phyloP scores from a whole-genome alignment of 495 filamentous ascomycete species.

The Bombardia bombarda region DNA sequence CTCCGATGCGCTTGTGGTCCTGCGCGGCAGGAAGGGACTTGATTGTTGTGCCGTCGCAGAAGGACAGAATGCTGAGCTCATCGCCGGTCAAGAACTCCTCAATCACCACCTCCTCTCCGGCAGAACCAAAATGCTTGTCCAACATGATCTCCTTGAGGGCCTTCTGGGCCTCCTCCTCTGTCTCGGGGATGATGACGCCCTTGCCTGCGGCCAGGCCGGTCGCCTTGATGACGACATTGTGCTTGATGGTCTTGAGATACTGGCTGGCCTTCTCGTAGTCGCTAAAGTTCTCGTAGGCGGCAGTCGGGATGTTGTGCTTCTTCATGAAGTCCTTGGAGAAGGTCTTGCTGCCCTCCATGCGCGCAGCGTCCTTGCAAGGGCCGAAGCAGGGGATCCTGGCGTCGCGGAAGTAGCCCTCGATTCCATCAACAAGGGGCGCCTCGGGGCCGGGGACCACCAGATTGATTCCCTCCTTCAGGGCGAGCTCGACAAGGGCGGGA shows the following conservation, averaged over 20 bases:
- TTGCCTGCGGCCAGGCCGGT: slow-evolving; percentile 82
- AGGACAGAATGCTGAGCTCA: slow-evolving; percentile 83
- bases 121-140: slow-evolving; percentile 75
- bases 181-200: slow-evolving; percentile 78
- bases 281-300: slow-evolving; percentile 80
- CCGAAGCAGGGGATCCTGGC: slow-evolving; percentile 80
- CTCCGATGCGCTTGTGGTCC: slow-evolving; percentile 91
- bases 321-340: slow-evolving; percentile 99
- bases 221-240: slow-evolving; percentile 86
- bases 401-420: slow-evolving; percentile 73
- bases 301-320: slow-evolving; percentile 82
- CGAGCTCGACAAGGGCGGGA: slow-evolving; percentile 64
- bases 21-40: slow-evolving; percentile 84
- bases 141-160: slow-evolving; percentile 88
- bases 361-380: slow-evolving; percentile 75
- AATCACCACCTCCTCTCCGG: slow-evolving; percentile 89
- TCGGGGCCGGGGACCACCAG: slow-evolving; percentile 89
- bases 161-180: slow-evolving; percentile 71
- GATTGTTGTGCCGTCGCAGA: slow-evolving; percentile 84
- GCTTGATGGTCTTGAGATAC: slow-evolving; percentile 66
- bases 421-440: slow-evolving; percentile 86
- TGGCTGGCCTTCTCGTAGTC: slow-evolving; percentile 66
- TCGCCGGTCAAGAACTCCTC: slow-evolving; percentile 92
- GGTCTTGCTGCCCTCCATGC: slow-evolving; percentile 92
- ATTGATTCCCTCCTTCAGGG: slow-evolving; percentile 65